Conservation (phyloP, 768 basidiomycete species). For the Amylocystis lapponica region DNA sequence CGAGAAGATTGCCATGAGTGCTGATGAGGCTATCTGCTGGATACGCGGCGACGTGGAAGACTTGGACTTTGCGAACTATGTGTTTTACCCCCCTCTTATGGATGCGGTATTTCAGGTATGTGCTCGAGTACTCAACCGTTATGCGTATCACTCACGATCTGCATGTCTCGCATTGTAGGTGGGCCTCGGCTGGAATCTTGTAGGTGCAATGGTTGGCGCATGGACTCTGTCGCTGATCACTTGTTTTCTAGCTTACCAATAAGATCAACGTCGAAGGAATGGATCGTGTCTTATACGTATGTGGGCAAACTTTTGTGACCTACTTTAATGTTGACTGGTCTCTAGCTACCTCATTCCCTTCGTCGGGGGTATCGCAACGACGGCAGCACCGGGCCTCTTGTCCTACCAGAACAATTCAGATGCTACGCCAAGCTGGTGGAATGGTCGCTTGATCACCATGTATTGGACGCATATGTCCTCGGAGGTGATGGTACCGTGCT, state of each 20-base stretch:
- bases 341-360: slow-evolving; percentile 4
- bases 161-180: too few species aligned
- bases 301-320: too few species aligned
- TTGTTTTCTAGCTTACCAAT: not conserved
- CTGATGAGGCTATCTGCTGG: slow-evolving; percentile 3
- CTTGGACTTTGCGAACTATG: slow-evolving; percentile 1
- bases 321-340: not conserved
- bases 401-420: slow-evolving; percentile 3
- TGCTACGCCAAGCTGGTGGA: slow-evolving; percentile 1
- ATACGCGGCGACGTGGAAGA: slow-evolving; percentile 4
- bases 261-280: slow-evolving; percentile 3
- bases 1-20: not conserved
- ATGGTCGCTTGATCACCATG: not conserved
- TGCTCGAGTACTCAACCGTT: too few species aligned
- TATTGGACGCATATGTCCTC: slow-evolving; percentile 3
- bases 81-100: slow-evolving; percentile 2
- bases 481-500: slow-evolving; percentile 1
- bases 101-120: slow-evolving; percentile 8
- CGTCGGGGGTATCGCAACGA: slow-evolving; percentile 1
- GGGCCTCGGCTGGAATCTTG: not conserved
- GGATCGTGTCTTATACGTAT: slow-evolving; percentile 1
- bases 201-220: not conserved
- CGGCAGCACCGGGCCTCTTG: slow-evolving; percentile 1
- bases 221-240: not conserved
- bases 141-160: too few species aligned